Percentiles rank a stretch among this genome's conserved stretches.
Evolutionary conservation across 495 filamentous ascomycete species (phyloP).

Genomic region (Apiosordaria backusii): DNA sequence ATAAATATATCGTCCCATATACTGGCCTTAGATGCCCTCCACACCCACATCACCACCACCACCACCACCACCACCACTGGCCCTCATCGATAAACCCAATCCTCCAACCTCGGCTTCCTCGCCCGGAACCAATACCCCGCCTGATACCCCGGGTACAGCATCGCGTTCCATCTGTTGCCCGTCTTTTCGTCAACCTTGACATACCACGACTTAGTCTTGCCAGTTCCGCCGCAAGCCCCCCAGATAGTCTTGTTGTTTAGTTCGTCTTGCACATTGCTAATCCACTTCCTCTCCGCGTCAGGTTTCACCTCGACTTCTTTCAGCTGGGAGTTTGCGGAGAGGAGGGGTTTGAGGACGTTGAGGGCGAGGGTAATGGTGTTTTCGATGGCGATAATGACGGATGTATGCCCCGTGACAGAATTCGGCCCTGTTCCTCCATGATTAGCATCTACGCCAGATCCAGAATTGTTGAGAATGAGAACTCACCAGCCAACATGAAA

Average conservation of each 20-base stretch:
- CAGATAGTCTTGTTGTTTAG: constrained; percentile 31
- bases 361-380: constrained; percentile 36
- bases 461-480: not conserved
- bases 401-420: constrained; percentile 42
- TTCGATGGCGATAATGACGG: constrained; percentile 37
- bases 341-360: constrained; percentile 33
- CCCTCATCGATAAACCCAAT: not conserved
- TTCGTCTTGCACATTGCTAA: constrained; percentile 22
- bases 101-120: not conserved
- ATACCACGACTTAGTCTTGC: constrained; percentile 25
- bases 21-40: no score
- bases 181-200: constrained; percentile 36
- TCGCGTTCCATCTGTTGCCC: constrained; percentile 19
- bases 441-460: not conserved
- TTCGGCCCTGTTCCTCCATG: constrained; percentile 35
- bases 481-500: constrained; percentile 27
- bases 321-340: constrained; percentile 27
- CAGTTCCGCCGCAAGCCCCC: not conserved
- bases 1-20: no score
- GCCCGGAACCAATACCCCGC: constrained; percentile 13
- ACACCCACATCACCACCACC: no score
- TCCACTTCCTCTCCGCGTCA: constrained; percentile 31
- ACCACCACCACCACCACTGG: no score
- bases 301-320: constrained; percentile 34
- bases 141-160: constrained; percentile 21